Percentiles rank a stretch among this genome's conserved stretches.
phyloP scores from a whole-genome alignment of 441 rosid genomes.

The Aleurites moluccanus region DNA sequence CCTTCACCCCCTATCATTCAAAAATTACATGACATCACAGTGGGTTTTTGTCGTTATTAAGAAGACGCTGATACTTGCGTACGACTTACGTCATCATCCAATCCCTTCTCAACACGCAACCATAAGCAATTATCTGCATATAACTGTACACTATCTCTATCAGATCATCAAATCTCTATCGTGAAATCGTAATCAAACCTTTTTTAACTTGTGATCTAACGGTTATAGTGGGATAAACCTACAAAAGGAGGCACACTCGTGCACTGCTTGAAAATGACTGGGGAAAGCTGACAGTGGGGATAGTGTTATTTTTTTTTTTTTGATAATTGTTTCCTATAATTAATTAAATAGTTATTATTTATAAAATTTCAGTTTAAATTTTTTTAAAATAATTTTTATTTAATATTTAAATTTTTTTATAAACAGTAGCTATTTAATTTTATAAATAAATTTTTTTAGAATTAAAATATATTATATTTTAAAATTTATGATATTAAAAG shows the following conservation, averaged over 20 bases:
- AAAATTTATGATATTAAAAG: too few relatives aligned
- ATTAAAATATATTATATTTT: too few relatives aligned
- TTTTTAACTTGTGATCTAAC: not conserved
- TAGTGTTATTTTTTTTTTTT: too few relatives aligned
- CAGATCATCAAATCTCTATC: not conserved
- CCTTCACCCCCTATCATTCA: not conserved
- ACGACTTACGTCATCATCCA: slow-evolving; percentile 32
- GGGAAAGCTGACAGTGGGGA: not conserved
- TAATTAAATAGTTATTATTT: too few relatives aligned
- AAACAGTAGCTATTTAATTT: too few relatives aligned
- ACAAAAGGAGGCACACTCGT: not conserved
- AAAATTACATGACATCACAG: slow-evolving; percentile 16
- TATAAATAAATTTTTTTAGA: too few relatives aligned
- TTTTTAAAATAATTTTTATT: too few relatives aligned
- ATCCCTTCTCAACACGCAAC: slow-evolving; percentile 23
- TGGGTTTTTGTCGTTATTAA: slow-evolving; percentile 26
- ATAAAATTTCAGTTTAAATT: too few relatives aligned
- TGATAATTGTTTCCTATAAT: too few relatives aligned
- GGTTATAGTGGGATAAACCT: not conserved
- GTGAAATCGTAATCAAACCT: not conserved
- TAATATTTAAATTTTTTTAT: too few relatives aligned
- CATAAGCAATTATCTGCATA: not conserved
- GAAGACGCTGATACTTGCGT: slow-evolving; percentile 27
- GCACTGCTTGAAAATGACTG: slow-evolving; percentile 3
- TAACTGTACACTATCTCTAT: not conserved